Evolutionary conservation across 768 basidiomycete species (phyloP).

Genomic region (Guyanaporus albipodus): DNA sequence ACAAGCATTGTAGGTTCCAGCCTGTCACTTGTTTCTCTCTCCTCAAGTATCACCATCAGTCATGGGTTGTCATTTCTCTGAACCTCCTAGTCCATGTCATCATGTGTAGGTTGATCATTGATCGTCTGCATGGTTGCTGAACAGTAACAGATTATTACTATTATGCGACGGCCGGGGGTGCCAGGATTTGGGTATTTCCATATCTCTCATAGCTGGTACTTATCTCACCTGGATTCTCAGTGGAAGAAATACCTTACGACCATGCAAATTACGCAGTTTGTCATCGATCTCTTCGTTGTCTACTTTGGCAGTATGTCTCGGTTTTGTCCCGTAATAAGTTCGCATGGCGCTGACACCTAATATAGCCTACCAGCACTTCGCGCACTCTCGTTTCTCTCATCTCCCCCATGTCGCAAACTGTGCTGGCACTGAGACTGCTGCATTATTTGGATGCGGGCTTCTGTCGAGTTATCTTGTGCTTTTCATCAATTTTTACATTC

Average conservation of each 20-base stretch:
- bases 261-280: conserved; percentile 95
- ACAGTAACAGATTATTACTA: conserved; percentile 87
- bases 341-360: conserved; percentile 6
- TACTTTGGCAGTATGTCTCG: conserved; percentile 88
- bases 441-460: conserved; percentile 83
- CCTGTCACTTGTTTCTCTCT: not conserved
- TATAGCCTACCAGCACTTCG: conserved; percentile 79
- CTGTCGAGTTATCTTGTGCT: conserved; percentile 88
- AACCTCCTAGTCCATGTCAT: conserved; percentile 93
- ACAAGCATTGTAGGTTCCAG: conserved; percentile 78
- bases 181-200: conserved; percentile 83
- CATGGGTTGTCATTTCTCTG: conserved; percentile 91
- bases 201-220: not conserved
- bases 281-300: conserved; percentile 85
- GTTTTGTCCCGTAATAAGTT: not conserved
- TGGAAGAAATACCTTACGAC: conserved; percentile 99
- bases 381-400: conserved; percentile 52
- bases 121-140: not conserved
- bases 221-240: conserved; percentile 36
- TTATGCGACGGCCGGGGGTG: conserved; percentile 95
- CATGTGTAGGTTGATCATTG: conserved; percentile 73
- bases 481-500: conserved; percentile 94
- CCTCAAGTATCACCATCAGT: conserved; percentile 44
- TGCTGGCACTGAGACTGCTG: conserved; percentile 84
- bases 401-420: conserved; percentile 80